phyloP scores from a whole-genome alignment of 164 flowering plant genomes.

The Magnolia sinica region DNA sequence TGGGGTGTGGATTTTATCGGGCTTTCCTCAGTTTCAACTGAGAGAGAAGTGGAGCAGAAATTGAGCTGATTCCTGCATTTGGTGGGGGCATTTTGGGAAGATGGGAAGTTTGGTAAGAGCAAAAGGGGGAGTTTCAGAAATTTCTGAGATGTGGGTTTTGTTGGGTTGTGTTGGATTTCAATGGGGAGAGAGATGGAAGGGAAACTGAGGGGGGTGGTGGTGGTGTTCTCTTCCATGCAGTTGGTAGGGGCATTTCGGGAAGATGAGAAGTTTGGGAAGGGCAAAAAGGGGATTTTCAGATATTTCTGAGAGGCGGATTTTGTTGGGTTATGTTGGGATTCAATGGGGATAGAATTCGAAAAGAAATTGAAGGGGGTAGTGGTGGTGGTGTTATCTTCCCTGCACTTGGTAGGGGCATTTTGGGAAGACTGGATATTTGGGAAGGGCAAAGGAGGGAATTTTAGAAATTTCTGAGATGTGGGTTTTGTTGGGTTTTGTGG shows the following conservation, averaged over 20 bases:
- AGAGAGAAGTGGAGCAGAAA: slow-evolving; percentile 26
- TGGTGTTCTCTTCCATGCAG: slow-evolving; percentile 4
- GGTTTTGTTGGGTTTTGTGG: slow-evolving; percentile 17
- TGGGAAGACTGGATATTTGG: slow-evolving; percentile 1
- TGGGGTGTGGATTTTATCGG: slow-evolving; percentile 10
- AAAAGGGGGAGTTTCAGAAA: slow-evolving; percentile 25
- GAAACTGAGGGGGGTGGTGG: slow-evolving; percentile 25
- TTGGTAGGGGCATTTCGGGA: slow-evolving; percentile 9
- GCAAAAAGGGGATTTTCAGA: background rate
- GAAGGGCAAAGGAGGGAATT: slow-evolving; percentile 15
- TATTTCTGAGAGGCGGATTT: slow-evolving; percentile 5
- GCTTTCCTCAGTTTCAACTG: background rate
- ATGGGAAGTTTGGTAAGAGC: background rate
- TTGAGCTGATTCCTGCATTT: slow-evolving; percentile 23
- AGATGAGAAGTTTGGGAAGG: background rate
- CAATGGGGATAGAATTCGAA: slow-evolving; percentile 13
- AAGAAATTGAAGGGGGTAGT: slow-evolving; percentile 26
- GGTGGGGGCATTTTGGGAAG: slow-evolving; percentile 10
- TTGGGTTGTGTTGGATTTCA: slow-evolving; percentile 7
- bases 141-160: slow-evolving; percentile 23
- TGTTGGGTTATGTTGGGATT: slow-evolving; percentile 10
- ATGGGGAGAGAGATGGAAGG: slow-evolving; percentile 21
- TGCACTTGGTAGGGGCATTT: slow-evolving; percentile 8
- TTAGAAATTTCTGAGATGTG: slow-evolving; percentile 23
- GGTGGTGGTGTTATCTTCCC: slow-evolving; percentile 11